Evolutionary conservation across 805 yeast genomes (phyloP).

Genomic region (Lachancea sp.): DNA sequence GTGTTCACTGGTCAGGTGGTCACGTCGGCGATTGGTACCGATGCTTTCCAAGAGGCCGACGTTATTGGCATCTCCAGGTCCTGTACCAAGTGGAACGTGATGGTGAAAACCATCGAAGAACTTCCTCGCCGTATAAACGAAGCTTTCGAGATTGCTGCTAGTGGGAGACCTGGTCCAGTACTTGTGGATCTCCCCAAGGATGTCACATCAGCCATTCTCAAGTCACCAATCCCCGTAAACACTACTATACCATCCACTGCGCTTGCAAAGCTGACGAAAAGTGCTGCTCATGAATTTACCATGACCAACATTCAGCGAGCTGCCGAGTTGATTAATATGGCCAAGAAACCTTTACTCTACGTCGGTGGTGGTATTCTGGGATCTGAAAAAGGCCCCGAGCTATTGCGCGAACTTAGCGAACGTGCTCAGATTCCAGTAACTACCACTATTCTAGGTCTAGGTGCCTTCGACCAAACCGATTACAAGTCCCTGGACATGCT

Average conservation of each 20-base stretch:
- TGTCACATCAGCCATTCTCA: slow-evolving; percentile 87
- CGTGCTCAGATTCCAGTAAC: slow-evolving; percentile 94
- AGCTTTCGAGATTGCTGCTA: slow-evolving; percentile 93
- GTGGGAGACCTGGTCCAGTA: slow-evolving; percentile 98
- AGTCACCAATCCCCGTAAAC: slow-evolving; percentile 76
- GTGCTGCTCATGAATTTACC: slow-evolving; percentile 68
- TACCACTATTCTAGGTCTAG: slow-evolving; percentile 89
- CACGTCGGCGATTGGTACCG: slow-evolving; percentile 93
- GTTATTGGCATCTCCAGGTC: slow-evolving; percentile 94
- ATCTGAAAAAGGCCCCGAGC: slow-evolving; percentile 69
- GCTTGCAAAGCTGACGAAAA: slow-evolving; percentile 60
- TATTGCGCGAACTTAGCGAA: slow-evolving; percentile 78
- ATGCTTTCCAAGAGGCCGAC: slow-evolving; percentile 99
- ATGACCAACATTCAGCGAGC: slow-evolving; percentile 67
- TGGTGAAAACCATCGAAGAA: slow-evolving; percentile 93
- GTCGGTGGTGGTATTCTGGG: slow-evolving; percentile 89
- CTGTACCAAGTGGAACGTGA: slow-evolving; percentile 98
- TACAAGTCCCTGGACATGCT: slow-evolving; percentile 89
- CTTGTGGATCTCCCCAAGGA: slow-evolving; percentile 96
- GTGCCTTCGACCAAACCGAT: slow-evolving; percentile 89
- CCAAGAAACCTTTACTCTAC: slow-evolving; percentile 83
- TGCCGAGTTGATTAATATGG: slow-evolving; percentile 69
- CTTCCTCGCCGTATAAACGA: slow-evolving; percentile 93
- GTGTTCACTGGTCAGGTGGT: slow-evolving; percentile 98
- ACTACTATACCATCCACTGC: slow-evolving; percentile 69